phyloP scores from a whole-genome alignment of 257 asterid species.

The Cordia subcordata region DNA sequence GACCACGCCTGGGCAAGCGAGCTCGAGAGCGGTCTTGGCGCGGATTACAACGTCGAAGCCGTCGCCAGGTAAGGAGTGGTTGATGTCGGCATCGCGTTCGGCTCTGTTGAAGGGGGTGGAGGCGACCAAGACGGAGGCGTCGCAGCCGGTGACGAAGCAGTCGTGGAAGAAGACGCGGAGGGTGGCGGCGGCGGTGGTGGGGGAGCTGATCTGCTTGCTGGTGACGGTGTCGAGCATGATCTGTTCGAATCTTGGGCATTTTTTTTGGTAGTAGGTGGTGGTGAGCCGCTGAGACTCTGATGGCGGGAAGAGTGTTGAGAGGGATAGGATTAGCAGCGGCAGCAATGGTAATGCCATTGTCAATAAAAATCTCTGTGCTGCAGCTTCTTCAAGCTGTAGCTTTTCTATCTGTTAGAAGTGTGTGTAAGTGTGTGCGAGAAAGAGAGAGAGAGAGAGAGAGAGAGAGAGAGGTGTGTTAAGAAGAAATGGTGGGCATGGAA shows the following conservation, averaged over 20 bases:
- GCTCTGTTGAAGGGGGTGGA: conserved; percentile 73
- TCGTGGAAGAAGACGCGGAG: conserved; percentile 97
- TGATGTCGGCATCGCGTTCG: conserved; percentile 91
- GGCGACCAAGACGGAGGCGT: conserved; percentile 79
- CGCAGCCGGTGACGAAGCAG: conserved; percentile 82
- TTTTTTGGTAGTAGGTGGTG: conserved; percentile 39
- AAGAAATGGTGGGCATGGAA: neutral
- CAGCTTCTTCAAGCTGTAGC: neutral
- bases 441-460: conserved; percentile 5
- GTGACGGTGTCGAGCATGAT: conserved; percentile 71
- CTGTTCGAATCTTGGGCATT: conserved; percentile 68
- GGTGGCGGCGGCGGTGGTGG: conserved; percentile 94
- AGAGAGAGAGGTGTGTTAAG: neutral
- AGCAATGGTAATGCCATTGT: conserved; percentile 25
- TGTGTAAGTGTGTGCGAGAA: too few relatives aligned
- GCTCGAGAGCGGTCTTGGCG: conserved; percentile 82
- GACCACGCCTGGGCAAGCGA: conserved; percentile 77
- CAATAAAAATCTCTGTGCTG: neutral
- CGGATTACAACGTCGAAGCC: conserved; percentile 88
- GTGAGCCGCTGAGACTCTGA: conserved; percentile 26
- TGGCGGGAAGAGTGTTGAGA: conserved; percentile 14
- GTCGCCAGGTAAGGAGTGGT: conserved; percentile 94
- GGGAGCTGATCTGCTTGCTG: conserved; percentile 83
- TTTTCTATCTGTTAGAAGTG: conserved; percentile 5
- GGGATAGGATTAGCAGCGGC: neutral